Percentiles rank a stretch among this genome's conserved stretches.
Evolutionary conservation across 2,329 filamentous ascomycete species (phyloP).

Genomic region (Aspergillus tubingensis): DNA sequence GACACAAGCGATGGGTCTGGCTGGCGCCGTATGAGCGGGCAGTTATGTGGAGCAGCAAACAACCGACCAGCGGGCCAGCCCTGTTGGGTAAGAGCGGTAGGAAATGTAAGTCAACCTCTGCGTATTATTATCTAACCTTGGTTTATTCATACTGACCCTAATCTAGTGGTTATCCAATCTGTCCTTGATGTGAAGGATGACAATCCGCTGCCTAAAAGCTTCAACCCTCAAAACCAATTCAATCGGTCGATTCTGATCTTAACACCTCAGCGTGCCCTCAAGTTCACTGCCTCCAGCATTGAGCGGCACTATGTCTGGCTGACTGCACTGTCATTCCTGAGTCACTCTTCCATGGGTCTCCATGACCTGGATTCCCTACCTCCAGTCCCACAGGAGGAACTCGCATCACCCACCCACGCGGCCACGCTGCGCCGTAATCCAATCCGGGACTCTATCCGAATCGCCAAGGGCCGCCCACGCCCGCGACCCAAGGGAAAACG

Average conservation of each 20-base stretch:
- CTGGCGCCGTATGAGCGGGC: constrained; percentile 93
- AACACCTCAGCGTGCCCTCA: constrained; percentile 88
- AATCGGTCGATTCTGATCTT: constrained; percentile 93
- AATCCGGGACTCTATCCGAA: constrained; percentile 84
- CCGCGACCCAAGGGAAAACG: constrained; percentile 43
- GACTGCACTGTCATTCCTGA: constrained; percentile 89
- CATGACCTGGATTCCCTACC: constrained; percentile 68
- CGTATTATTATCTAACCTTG: background rate
- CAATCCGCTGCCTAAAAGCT: constrained; percentile 76
- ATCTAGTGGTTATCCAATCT: constrained; percentile 84
- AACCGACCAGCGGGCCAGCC: constrained; percentile 83
- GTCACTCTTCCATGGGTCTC: constrained; percentile 79
- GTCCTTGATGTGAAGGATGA: constrained; percentile 96
- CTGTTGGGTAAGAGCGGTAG: constrained; percentile 91
- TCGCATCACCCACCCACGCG: constrained; percentile 45
- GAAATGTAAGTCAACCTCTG: constrained; percentile 70
- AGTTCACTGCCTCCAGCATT: constrained; percentile 81
- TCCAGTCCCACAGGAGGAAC: constrained; percentile 51
- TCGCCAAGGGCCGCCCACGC: constrained; percentile 73
- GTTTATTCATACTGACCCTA: constrained; percentile 15
- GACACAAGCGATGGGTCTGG: constrained; percentile 98
- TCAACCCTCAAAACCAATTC: constrained; percentile 61
- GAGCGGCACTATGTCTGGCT: constrained; percentile 96
- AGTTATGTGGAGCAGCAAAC: constrained; percentile 98
- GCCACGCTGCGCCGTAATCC: constrained; percentile 55